Conservation (phyloP, 192 early-diverging fungal species). For the Mortierella alpina region DNA sequence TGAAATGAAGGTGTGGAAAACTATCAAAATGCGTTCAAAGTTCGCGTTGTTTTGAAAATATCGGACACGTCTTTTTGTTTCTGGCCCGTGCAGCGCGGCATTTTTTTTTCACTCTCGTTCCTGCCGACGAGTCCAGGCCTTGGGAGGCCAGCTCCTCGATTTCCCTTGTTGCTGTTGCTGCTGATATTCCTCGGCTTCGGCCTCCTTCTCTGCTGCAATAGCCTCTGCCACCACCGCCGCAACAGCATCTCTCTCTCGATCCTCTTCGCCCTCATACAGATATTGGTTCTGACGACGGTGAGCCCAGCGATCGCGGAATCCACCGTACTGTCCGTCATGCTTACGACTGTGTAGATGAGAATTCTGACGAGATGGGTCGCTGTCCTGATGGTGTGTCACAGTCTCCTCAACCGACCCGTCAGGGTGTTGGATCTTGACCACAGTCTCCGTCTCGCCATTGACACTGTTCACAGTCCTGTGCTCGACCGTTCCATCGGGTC, state of each 20-base stretch:
- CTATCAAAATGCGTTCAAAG: too few species aligned
- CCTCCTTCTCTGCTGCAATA: constrained; percentile 3
- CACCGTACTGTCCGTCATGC: background rate
- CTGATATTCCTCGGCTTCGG: constrained; percentile 1
- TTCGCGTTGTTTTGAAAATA: background rate
- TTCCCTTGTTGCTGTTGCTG: background rate
- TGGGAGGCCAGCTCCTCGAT: constrained; percentile 39
- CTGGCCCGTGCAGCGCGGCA: too few species aligned
- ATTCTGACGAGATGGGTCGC: too few species aligned
- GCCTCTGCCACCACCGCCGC: constrained; percentile 25
- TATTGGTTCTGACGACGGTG: background rate
- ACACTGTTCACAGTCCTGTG: constrained; percentile 23
- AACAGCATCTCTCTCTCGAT: constrained; percentile 20
- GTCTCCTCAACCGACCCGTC: constrained; percentile 44
- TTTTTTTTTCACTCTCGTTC: constrained; percentile 10
- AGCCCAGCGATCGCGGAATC: constrained; percentile 11
- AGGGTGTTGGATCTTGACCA: constrained; percentile 27
- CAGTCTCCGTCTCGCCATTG: constrained; percentile 42
- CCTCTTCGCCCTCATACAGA: constrained; percentile 10
- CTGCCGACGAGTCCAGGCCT: constrained; percentile 26
- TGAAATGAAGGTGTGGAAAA: too few species aligned
- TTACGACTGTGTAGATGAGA: background rate
- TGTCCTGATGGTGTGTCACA: constrained; percentile 3
- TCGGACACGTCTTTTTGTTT: background rate
- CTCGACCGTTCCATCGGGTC: constrained; percentile 43